Base-by-base conservation (phyloP, 169 alveolate genomes). In the Plasmodium knowlesi region DNA sequence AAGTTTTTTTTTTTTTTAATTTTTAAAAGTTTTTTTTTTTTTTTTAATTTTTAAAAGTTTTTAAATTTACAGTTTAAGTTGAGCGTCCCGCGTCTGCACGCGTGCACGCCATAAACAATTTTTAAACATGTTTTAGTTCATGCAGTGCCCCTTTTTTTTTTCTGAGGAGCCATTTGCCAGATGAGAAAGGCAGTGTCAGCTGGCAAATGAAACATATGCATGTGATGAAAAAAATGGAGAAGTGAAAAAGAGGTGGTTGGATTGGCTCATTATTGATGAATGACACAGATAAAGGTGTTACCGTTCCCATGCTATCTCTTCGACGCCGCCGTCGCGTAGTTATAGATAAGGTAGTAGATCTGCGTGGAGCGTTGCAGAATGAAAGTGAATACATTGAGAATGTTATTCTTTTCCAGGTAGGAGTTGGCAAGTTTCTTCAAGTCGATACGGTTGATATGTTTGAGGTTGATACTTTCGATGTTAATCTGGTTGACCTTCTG, bases 281-380 rank as follows among this genome's bases (percentile, higher is more conserved):
- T 22, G 61, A 0, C 14, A 43, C 16, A 43, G 9, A 14, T 14
- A 16, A 16, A 0, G 22, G 8, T 16, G 25, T 50, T 16, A 12
- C n/a, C n/a, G 57, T n/a, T 46, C 2, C n/a, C 2, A 0, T 14
- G 30, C 30, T 14, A 83, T 10, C 53, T 10, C 34, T 1, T 10
- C 16, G 41, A 19, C 6, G 76, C 32, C 28, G 78, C 30, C 30
- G 57, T 57, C 3, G 93, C 94, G 28, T 88, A 88, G 28, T 67
- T 67, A 14, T 88, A 88, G 5, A 88, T 14, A 2, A 88, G 82
- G 39, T 88, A 88, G 72, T 88, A 88, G 12, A 88, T 88, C 37
- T 88, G 94, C 32, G 94, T 88, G 3, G 94, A 88, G 53, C 94
- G n/a, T 30, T 88, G 94, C 30, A 88, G 41, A 12, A 88, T 88